Base-by-base conservation (phyloP, 148 eudicot species). In the Tetragonia tetragonoides region DNA sequence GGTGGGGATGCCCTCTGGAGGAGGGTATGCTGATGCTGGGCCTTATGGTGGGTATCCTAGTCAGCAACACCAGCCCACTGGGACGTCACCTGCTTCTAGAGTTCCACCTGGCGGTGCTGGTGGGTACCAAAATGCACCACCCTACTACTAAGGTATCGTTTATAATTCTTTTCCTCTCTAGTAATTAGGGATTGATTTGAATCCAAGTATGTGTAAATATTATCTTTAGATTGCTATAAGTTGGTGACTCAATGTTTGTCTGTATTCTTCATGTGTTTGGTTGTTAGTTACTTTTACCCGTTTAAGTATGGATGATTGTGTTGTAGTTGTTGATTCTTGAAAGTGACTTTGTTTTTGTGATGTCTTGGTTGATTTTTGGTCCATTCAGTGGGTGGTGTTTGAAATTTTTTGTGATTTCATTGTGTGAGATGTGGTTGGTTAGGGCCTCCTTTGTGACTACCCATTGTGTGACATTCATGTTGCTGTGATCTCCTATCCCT, bases 11-110 rank as follows among this genome's bases (percentile, higher is more conserved):
- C 79, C 83, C 21, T 38, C 65, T 16, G 82, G 83, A n/a, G 89
- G 91, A 49, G 88, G 87, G 68, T 89, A 90, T 71, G 60, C 85
- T 3, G 90, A 85, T 40, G 76, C 89, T 82, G 85, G 87, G 10
- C 90, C 79, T 72, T 91, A 89, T 76, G 79, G 88, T 63, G 91
- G 88, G 6, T 88, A 87, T 73, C 86, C 85, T 7, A 77, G 84
- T 72, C 95, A 85, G 77, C 92, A 84, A 56, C 83, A 86, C 74
- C 97, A 85, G 62, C 83, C 81, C 6, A 57, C 88, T 3, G 97
- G 93, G 59, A 81, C 87, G 53, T 90, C 90, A 20, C 87, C 91
- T 3, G 93, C 86, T 3, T 85, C 93, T 75, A 84, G 90, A 84
- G 87, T 84, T 69, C 91, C 90, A 23, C 87, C 87, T 77, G 88